Conservation (phyloP, 805 yeast species). For the Wickerhamomyces chambardii region DNA sequence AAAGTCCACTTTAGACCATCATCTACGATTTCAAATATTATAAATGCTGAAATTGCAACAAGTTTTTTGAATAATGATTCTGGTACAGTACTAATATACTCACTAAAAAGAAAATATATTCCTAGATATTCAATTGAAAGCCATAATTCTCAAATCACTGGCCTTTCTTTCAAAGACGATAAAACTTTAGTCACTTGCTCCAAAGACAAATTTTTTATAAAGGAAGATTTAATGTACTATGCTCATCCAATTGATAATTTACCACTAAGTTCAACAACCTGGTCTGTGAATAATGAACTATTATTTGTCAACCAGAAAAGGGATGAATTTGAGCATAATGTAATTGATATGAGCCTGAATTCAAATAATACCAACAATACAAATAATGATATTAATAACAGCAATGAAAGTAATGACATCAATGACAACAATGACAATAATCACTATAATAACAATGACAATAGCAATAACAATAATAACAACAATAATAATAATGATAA, state of each 20-base stretch:
- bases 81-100: slow-evolving; percentile 60
- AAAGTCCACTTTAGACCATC: slow-evolving; percentile 62
- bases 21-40: slow-evolving; percentile 28
- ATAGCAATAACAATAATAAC: too few relatives aligned
- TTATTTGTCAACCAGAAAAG: slow-evolving; percentile 41
- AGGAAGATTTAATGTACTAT: slow-evolving; percentile 36
- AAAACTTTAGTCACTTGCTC: slow-evolving; percentile 38
- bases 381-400: not conserved
- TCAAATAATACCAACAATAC: not conserved
- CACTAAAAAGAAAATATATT: slow-evolving; percentile 58
- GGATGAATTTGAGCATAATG: slow-evolving; percentile 26
- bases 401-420: too few relatives aligned
- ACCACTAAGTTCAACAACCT: slow-evolving; percentile 40
- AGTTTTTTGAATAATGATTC: slow-evolving; percentile 65
- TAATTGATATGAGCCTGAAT: too few relatives aligned
- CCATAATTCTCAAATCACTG: slow-evolving; percentile 43
- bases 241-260: slow-evolving; percentile 40
- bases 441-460: too few relatives aligned
- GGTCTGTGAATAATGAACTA: slow-evolving; percentile 48
- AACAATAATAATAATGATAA: too few relatives aligned
- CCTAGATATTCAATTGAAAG: slow-evolving; percentile 48
- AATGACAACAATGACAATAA: too few relatives aligned
- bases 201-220: slow-evolving; percentile 37
- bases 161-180: slow-evolving; percentile 45
- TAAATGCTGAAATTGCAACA: slow-evolving; percentile 62